Percentiles rank a stretch among this genome's conserved stretches.
Evolutionary conservation across 1,284 basidiomycete genomes (phyloP).

Genomic region (Cutaneotrichosporon spelunceum): DNA sequence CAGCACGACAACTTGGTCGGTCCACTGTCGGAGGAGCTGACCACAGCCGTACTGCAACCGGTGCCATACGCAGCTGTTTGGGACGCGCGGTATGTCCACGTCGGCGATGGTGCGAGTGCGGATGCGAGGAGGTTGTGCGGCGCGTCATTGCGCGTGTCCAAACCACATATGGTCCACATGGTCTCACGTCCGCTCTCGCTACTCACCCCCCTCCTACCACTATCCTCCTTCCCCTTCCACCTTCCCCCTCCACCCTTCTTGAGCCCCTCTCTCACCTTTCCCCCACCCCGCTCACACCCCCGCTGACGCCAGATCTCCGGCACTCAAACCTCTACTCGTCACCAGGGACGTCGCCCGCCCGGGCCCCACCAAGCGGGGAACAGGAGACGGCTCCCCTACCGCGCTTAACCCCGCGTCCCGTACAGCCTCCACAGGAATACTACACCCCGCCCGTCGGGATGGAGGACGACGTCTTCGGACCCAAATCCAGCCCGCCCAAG

Average conservation of each 20-base stretch:
- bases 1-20: constrained; percentile 49
- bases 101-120: not conserved
- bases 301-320: constrained; percentile 38
- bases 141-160: not conserved
- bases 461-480: constrained; percentile 1
- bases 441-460: constrained; percentile 21
- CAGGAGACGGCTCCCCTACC: constrained; percentile 5
- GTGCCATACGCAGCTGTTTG: constrained; percentile 48
- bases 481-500: not conserved
- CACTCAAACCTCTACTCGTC: constrained; percentile 31
- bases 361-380: not conserved
- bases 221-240: not conserved
- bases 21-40: constrained; percentile 3
- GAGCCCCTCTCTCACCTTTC: not conserved
- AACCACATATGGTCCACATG: not conserved
- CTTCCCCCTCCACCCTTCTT: not conserved
- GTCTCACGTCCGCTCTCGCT: not conserved
- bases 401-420: constrained; percentile 19
- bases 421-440: constrained; percentile 22
- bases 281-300: not conserved
- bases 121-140: not conserved
- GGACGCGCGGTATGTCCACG: constrained; percentile 40
- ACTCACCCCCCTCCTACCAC: too few relatives aligned
- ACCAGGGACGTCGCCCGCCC: constrained; percentile 11
- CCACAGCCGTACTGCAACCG: constrained; percentile 47